Evolutionary conservation across 2,329 filamentous ascomycete genomes (phyloP).

Genomic region (Raffaelea deltoideospora): DNA sequence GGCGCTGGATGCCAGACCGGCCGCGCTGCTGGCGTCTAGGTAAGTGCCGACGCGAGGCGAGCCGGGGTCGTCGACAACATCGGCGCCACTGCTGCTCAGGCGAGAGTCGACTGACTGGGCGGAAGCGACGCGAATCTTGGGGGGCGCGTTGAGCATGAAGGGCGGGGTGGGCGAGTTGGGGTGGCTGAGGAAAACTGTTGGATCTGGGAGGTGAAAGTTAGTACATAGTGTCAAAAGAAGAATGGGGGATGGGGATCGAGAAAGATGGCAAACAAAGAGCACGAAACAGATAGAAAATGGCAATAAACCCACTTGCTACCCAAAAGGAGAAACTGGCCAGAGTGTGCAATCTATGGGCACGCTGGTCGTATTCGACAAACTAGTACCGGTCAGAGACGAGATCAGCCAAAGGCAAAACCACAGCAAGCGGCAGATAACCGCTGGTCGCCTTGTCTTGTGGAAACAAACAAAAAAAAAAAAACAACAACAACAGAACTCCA

Average conservation of each 20-base stretch:
- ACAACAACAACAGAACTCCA: not conserved
- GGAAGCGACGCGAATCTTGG: conserved; percentile 70
- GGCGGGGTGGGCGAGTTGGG: conserved; percentile 55
- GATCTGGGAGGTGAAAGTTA: conserved; percentile 19
- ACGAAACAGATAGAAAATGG: conserved; percentile 6
- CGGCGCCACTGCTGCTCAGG: conserved; percentile 57
- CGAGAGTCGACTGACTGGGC: conserved; percentile 78
- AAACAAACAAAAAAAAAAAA: not conserved
- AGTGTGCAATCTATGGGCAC: conserved; percentile 76
- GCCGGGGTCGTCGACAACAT: conserved; percentile 46
- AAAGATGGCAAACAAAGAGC: not conserved
- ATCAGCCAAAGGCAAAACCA: too few species aligned
- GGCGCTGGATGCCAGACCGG: conserved; percentile 19
- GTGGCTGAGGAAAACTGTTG: conserved; percentile 29
- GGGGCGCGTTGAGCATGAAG: conserved; percentile 58
- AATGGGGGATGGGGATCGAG: not conserved
- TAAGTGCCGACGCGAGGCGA: conserved; percentile 29
- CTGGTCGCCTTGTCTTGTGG: too few species aligned
- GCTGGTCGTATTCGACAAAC: conserved; percentile 95
- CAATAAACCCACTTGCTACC: conserved; percentile 66
- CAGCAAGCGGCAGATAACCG: too few species aligned
- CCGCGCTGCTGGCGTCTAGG: conserved; percentile 4
- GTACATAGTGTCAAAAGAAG: too few species aligned
- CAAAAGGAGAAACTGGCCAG: conserved; percentile 90
- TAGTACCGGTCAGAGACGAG: conserved; percentile 22